Base-by-base conservation (phyloP, 805 yeast genomes). In the Lipomyces kockii region DNA sequence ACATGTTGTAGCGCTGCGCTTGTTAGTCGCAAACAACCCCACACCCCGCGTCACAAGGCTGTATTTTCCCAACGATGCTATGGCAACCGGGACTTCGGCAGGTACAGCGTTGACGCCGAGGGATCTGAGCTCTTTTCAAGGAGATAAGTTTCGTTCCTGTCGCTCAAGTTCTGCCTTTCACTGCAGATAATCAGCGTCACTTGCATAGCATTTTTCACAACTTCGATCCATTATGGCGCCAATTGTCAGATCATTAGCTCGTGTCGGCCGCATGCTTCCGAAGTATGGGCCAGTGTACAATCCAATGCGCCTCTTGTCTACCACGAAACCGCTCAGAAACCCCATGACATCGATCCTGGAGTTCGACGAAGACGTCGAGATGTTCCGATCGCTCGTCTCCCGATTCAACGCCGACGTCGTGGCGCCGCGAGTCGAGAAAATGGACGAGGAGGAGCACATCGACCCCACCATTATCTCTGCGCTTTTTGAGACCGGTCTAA, bases 361-460 rank as follows among this genome's bases (percentile, higher is more conserved):
- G 17, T 80, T 81, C 71, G 74, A 80, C 57, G 83, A 81, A 49
- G 83, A 81, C 60, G 83, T 81, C 70, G 75, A 75, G 63, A 73
- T 80, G 81, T 79, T 81, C 72, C 74, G 80, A 32, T 81, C 79
- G 51, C 73, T 79, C 43, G 83, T 81, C 8, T 71, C 80, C 62
- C 73, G 76, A 69, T 80, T 80, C 67, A 79, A 82, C 52, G 66
- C 75, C 53, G 81, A 80, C 51, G 79, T 79, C 17, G 80, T 81
- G 2, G 79, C 74, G 22, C 83, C 83, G 17, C 71, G 70, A 58
- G 81, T 73, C 32, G 74, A 81, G 11, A 80, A 77, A 58, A 81
- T 81, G 80, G 81, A 78, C 66, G 81, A 77, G 66, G 73, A 70
- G n/a, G 81, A 78, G 68, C 57, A 65, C 43, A 78, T 79, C 78